Evolutionary conservation across 2,329 filamentous ascomycete genomes (phyloP).

Genomic region (Camillea tinctor): DNA sequence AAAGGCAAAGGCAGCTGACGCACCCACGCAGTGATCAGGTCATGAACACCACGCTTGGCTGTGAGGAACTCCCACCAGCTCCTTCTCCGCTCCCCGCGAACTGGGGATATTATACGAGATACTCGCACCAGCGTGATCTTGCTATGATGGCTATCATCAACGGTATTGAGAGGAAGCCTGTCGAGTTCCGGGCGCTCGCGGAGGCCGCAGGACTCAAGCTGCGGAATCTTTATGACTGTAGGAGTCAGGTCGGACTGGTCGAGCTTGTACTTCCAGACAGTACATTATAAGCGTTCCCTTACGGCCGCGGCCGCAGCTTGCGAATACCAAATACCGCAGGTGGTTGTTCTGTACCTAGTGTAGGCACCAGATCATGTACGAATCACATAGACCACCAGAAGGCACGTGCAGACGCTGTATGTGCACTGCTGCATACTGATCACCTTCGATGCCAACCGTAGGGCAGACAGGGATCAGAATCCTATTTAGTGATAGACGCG

Average conservation of each 20-base stretch:
- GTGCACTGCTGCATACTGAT: no score
- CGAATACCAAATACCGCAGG: not conserved
- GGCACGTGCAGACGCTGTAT: not conserved
- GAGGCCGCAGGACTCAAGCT: slow-evolving; percentile 30
- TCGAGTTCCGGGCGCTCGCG: slow-evolving; percentile 29
- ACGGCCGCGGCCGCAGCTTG: not conserved
- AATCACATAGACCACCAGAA: not conserved
- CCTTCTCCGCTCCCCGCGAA: slow-evolving; percentile 35
- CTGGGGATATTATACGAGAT: slow-evolving; percentile 34
- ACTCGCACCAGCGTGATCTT: slow-evolving; percentile 33
- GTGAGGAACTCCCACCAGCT: slow-evolving; percentile 27
- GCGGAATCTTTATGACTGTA: slow-evolving; percentile 32
- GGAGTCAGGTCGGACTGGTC: slow-evolving; percentile 32
- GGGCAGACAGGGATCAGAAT: not conserved
- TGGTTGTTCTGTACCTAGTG: not conserved
- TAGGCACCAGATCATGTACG: not conserved
- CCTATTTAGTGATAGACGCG: not conserved
- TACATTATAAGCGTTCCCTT: not conserved
- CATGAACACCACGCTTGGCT: slow-evolving; percentile 36
- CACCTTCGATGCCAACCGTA: not conserved
- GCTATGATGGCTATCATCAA: slow-evolving; percentile 36
- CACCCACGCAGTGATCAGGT: slow-evolving; percentile 32
- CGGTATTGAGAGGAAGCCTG: slow-evolving; percentile 36
- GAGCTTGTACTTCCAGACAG: slow-evolving; percentile 14
- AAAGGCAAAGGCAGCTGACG: slow-evolving; percentile 1